Evolutionary conservation across 1,139 yeast genomes (phyloP), one percentile per base, ranked within the genome.

Genomic region (Suhomyces kunorum): DNA sequence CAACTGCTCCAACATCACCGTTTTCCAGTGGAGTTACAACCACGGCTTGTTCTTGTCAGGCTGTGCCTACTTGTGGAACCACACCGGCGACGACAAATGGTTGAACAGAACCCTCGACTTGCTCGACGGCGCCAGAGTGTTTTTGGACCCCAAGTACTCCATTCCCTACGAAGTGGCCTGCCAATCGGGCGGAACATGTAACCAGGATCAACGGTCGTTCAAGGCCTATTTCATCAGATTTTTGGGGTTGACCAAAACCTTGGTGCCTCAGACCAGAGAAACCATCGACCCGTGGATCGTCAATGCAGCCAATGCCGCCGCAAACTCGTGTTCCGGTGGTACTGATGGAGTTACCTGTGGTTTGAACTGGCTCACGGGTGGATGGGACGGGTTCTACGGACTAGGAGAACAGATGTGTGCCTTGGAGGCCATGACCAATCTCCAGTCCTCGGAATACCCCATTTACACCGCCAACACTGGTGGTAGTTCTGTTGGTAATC

Each of bases 391-490:
- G 4, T 54, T 57, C 30, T 84, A 74, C 55, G 94, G 95, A 5
- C 66, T 87, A 16, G 95, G 95, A 28, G 92, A 87, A 59, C 90
- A 87, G 58, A 78, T 83, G 74, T 68, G 76, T 39, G 90, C 95
- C 0, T 66, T 87, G 44, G 95, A 85, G 54, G 76, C 78, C n/a
- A 74, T 87, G 37, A 53, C 63, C 39, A 59, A 71, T 24, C 58
- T 70, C 43, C 50, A 63, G 19, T 63, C 56, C 36, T 55, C 59
- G 11, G 51, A 56, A 24, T 56, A 59, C 14, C 55, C 63, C 8
- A 75, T 74, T 8, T 60, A 61, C 34, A 60, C 72, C n/a, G 64
- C 65, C 17, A 45, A 58, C 8, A 66, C 65, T 8, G 82, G 82
- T 29, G 83, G 78, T 15, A 59, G 73, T 6, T 69, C 75, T 30